Evolutionary conservation across 352 stramenopile genomes (phyloP), one percentile per base, ranked within the genome.

Genomic region (Paralagenidium karlingii): DNA sequence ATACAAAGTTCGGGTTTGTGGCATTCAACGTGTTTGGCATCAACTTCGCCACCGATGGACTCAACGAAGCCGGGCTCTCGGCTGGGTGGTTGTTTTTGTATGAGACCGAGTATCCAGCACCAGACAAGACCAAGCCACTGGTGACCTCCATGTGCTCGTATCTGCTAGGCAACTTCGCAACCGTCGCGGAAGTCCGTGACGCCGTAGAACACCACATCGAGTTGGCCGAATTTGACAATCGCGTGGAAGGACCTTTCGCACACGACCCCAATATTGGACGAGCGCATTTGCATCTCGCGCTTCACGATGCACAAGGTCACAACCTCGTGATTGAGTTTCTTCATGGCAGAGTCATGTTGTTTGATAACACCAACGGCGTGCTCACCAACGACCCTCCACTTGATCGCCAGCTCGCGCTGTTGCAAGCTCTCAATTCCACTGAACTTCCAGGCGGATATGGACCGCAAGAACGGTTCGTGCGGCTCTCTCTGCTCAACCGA

Each of bases 251-350:
- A 22, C n/a, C n/a, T n/a, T 1, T 54, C 24, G 25, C 31, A 3
- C 45, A 57, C 22, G 38, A 29, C 11, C 43, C 40, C 9, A 52
- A 51, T n/a, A 44, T 65, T 1, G 47, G 54, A 0, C 46, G 47
- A 20, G 48, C 64, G 10, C 68, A 64, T 28, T 54, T 87, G 15
- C 74, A 87, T 34, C 56, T 83, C 7, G 67, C 53, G 37, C 53
- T 87, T 3, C 74, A 81, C 30, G 74, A 87, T 34, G 58, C 58
- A 0, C 43, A 58, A 15, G 69, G 69, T 13, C 43, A 78, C 19
- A 82, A 47, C 52, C 53, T 87, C 38, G 74, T 83, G 29, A 65
- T 87, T 20, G 74, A 87, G 39, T 80, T 84, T 33, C 45, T 87
- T 16, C 25, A 79, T 9, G 69, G 74, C 11, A 40, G 63, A 32